A percentile compares a stretch with the other conserved stretches of the same genome.
phyloP scores from a whole-genome alignment of 257 asterid species.

The Linderniella brevidens region DNA sequence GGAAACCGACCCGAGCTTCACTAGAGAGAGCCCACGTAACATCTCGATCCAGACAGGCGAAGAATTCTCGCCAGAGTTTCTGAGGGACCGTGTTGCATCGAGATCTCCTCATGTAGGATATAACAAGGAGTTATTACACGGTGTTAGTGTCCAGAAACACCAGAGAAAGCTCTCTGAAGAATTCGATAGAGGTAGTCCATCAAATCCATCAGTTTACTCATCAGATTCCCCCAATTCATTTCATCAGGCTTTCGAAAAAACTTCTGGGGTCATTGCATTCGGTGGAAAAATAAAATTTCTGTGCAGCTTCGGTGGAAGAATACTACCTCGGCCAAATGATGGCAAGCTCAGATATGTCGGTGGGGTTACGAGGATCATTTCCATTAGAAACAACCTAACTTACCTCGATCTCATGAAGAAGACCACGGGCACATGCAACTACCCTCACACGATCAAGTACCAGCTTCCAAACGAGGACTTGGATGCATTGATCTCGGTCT shows the following conservation, averaged over 20 bases:
- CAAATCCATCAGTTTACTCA: slow-evolving; percentile 14
- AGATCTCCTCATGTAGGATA: slow-evolving; percentile 16
- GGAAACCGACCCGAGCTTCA: slow-evolving; percentile 17
- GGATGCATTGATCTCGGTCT: slow-evolving; percentile 73
- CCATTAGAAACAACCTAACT: slow-evolving; percentile 37
- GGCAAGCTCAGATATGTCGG: slow-evolving; percentile 79
- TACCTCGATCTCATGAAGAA: slow-evolving; percentile 46
- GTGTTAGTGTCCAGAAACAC: slow-evolving; percentile 14
- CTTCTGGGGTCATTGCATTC: slow-evolving; percentile 17
- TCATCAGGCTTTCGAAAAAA: slow-evolving; percentile 15
- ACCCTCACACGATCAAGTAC: slow-evolving; percentile 58
- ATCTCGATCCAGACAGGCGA: slow-evolving; percentile 71
- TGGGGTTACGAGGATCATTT: slow-evolving; percentile 77
- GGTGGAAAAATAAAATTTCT: slow-evolving; percentile 51
- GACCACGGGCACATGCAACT: slow-evolving; percentile 41
- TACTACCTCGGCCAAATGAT: slow-evolving; percentile 71
- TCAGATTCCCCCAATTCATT: slow-evolving; percentile 26
- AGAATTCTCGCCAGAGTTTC: slow-evolving; percentile 63
- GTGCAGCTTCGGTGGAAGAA: slow-evolving; percentile 88
- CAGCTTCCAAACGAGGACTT: slow-evolving; percentile 94
- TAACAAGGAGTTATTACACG: slow-evolving; percentile 13
- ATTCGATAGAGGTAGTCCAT: slow-evolving; percentile 20
- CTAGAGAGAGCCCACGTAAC: slow-evolving; percentile 19
- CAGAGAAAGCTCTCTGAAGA: slow-evolving; percentile 19
- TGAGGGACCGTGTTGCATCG: slow-evolving; percentile 35